Evolutionary conservation across 768 basidiomycete genomes (phyloP), one percentile per base, ranked within the genome.

Genomic region (Leccinum obscurum): DNA sequence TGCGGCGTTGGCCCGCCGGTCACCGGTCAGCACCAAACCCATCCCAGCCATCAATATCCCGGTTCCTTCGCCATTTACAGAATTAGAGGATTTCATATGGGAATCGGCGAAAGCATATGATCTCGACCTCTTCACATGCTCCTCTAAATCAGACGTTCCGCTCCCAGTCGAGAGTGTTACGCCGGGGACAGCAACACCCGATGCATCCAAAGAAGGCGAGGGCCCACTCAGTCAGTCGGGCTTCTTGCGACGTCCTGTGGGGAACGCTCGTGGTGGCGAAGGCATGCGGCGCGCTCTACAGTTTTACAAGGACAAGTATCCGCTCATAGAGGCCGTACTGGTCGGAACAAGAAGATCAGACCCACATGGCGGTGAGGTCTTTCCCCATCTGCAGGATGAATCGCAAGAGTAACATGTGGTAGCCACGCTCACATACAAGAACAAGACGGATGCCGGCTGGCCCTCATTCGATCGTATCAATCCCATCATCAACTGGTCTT

Each of bases 401-500:
- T 39, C 30, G 24, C 14, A 44, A 2, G 6, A 35, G 30, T 63
- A 6, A 68, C 26, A 10, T 28, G 50, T 53, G n/a, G 14, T 46
- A 95, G 93, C 85, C 4, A 84, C 75, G n/a, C 81, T 97, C 58
- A 81, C 85, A 0, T 83, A 86, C 66, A 82, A 83, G 57, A 88
- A 87, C 63, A 89, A 85, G 72, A 97, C 95, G 5, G 97, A 99
- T 74, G 77, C 84, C 0, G 89, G 82, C 57, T 99, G 97, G 97
- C 96, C 97, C 7, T 67, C 71, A 5, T 94, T 94, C 66, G 88
- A 93, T 70, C 86, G 97, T 20, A 84, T 98, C 20, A 95, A 98
- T 70, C 97, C 97, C 0, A 90, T 99, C 67, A 91, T 99, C 59
- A 88, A 98, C 70, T 99, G 97, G 97, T 81, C 86, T 1, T 99